Percentiles rank a stretch among this genome's conserved stretches.
Evolutionary conservation across 2,329 filamentous ascomycete genomes (phyloP).

Genomic region (Colletotrichum somersetense): DNA sequence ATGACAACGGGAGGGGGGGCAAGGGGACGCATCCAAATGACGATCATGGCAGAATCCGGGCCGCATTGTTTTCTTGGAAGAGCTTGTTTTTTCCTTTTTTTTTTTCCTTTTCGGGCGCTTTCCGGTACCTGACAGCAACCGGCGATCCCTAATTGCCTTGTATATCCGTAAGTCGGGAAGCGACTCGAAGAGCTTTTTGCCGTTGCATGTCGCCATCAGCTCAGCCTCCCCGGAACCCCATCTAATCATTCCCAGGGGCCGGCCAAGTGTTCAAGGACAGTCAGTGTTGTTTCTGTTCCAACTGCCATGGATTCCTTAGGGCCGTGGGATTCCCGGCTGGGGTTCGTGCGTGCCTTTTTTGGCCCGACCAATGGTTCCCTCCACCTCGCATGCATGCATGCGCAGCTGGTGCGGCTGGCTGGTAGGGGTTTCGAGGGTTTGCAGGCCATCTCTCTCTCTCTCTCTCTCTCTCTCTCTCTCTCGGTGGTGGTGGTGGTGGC

Average conservation of each 20-base stretch:
- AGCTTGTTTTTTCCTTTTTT: not conserved
- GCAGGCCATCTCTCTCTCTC: not conserved
- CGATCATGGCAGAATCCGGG: not conserved
- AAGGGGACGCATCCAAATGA: not conserved
- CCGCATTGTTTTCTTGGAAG: not conserved
- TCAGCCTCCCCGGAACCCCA: slow-evolving; percentile 7
- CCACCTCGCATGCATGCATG: not conserved
- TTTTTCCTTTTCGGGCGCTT: too few relatives aligned
- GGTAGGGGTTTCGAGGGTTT: not conserved
- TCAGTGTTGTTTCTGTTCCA: not conserved
- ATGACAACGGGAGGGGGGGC: not conserved
- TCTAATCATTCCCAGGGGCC: not conserved
- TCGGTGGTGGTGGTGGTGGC: not conserved
- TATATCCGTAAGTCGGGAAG: too few relatives aligned
- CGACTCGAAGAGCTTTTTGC: not conserved
- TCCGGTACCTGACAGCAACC: not conserved
- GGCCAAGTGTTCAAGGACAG: not conserved
- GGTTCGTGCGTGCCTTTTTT: slow-evolving; percentile 13
- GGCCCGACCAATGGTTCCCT: not conserved
- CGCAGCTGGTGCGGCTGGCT: not conserved
- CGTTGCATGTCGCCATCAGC: not conserved
- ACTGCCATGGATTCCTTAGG: slow-evolving; percentile 6
- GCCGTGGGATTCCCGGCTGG: slow-evolving; percentile 3
- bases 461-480: not conserved
- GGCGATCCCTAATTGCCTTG: not conserved